phyloP scores from a whole-genome alignment of 2,329 filamentous ascomycete species.

The Dichotomopilus funicola region DNA sequence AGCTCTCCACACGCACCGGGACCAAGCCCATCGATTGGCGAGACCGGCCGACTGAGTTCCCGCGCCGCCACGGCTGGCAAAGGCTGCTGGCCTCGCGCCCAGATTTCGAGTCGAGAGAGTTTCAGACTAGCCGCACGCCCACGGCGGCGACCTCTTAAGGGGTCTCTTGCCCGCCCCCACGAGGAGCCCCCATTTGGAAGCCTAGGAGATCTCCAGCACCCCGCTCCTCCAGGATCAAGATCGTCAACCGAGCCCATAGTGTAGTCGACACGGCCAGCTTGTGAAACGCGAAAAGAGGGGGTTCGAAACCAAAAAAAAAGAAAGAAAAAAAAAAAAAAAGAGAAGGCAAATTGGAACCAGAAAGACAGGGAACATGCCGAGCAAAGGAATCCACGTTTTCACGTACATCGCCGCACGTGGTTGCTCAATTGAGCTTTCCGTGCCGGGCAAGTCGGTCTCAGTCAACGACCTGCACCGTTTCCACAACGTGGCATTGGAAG shows the following conservation, averaged over 20 bases:
- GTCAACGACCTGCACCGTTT: constrained; percentile 31
- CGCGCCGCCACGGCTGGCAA: background rate
- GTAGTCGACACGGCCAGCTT: no score
- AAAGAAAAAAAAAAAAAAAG: background rate
- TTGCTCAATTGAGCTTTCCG: constrained; percentile 38
- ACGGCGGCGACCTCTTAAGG: background rate
- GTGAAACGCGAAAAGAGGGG: no score
- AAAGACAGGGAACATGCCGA: constrained; percentile 31
- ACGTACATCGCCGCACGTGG: constrained; percentile 35
- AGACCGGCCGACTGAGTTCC: background rate
- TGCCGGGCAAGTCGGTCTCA: constrained; percentile 34
- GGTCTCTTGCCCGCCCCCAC: background rate
- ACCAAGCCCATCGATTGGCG: constrained; percentile 5
- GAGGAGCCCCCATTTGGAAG: background rate
- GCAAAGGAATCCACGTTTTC: constrained; percentile 35
- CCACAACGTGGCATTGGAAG: constrained; percentile 36
- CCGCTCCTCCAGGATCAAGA: background rate
- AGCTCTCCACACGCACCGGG: constrained; percentile 2
- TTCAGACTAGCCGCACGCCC: background rate
- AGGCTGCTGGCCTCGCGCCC: no score
- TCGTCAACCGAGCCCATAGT: background rate
- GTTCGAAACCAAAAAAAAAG: background rate
- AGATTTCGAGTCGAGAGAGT: background rate
- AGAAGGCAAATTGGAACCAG: background rate
- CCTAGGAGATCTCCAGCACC: background rate